Evolutionary conservation across 805 yeast genomes (phyloP), one percentile per base, ranked within the genome.

Genomic region (Komagataella phaffii): DNA sequence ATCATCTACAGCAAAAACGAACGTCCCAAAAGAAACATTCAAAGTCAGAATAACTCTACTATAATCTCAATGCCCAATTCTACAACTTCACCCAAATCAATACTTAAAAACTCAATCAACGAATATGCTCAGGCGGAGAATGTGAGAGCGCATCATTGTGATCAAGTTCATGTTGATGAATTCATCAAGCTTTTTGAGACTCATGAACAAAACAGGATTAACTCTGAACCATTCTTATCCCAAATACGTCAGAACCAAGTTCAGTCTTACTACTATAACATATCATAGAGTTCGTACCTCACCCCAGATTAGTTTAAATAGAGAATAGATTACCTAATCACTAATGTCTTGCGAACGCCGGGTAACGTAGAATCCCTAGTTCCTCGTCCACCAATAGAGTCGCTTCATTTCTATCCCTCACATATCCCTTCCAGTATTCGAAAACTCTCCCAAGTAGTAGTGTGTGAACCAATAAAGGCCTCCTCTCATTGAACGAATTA

Each of bases 231-330:
- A 5, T 61, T 56, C 24, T 59, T 69, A 49, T 60, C 61, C 4
- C 64, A 59, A 45, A 58, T 64, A 10, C 64, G 77, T 49, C 73
- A 66, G 47, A 61, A 58, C 44, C 77, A 73, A 50, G 51, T 73
- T 21, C 56, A 57, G n/a, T 61, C 63, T 30, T 72, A 70, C 53
- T 70, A 69, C 51, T 54, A 54, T 18, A 18, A 18, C 14, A 45
- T 10, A 45, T 17, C 46, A 45, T 45, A 17, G 40, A 30, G 14
- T 21, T 21, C 23, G 23, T 30, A 14, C 14, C 40, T 30, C 40
- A 30, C 40, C 14, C 40, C 40, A 30, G 40, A 14, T 10, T 30
- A 4, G 14, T 10, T 30, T 30, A 30, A 14, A 30, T 30, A 30
- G n/a, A 30, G 12, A 30, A 30, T 30, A 30, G 40, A 30, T 30